Evolutionary conservation across 2,329 filamentous ascomycete species (phyloP), one percentile per base, ranked within the genome.

Genomic region (Rutstroemia sp.): DNA sequence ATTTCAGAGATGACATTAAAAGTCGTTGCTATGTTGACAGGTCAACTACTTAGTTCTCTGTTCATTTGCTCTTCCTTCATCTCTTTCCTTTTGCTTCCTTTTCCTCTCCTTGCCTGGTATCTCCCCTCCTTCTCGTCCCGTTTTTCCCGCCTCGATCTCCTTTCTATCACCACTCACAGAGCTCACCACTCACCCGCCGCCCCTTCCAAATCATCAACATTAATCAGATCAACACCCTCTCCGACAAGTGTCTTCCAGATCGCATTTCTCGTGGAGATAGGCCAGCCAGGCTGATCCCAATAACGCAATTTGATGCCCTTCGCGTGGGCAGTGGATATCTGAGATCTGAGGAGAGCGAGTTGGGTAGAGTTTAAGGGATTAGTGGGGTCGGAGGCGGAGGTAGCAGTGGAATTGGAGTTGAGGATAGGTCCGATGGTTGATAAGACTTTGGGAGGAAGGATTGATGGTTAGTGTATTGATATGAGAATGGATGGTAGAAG

Each of bases 241-340:
- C 72, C 67, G 23, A 78, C 66, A 48, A 86, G 65, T 2, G 74
- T 69, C 48, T 75, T 71, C 82, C 82, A 86, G 6, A 85, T 70
- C 25, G 72, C 72, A 65, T 84, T 78, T 49, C 81, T 71, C 30
- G 76, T 67, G 27, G 71, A 71, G 4, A 79, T 65, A 2, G 82
- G 81, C 81, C 81, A 84, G 8, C 67, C 69, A 0, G 82, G 82
- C 30, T 79, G 72, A 25, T 78, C 77, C 82, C 82, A 86, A 63
- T 84, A 86, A 52, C 83, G 70, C 4, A 77, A 73, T 64, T 76
- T 77, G 47, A 67, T 67, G 1, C 81, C 81, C 59, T 75, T 73
- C 10, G 63, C 66, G 61, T 81, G 78, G 46, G 65, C 81, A 47
- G 71, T 67, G 18, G 66, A 61, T 14, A 83, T 67, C 49, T 81